Percentiles rank a stretch among this genome's conserved stretches.
phyloP scores from a whole-genome alignment of 441 rosid genomes.

The Syzygium syzygioides region DNA sequence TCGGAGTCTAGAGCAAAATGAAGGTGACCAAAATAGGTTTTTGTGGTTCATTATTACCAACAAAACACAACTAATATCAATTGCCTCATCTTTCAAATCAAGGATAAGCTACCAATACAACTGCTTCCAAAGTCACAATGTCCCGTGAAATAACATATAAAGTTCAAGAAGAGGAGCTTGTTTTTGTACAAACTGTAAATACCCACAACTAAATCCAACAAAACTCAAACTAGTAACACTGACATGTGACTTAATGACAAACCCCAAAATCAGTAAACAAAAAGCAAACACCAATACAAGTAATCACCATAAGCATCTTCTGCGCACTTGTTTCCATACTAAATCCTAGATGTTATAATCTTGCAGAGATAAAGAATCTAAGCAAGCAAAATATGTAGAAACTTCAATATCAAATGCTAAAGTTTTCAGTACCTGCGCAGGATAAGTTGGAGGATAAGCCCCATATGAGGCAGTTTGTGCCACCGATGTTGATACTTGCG shows the following conservation, averaged over 20 bases:
- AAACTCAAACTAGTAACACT: background rate
- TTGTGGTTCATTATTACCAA: background rate
- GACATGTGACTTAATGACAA: background rate
- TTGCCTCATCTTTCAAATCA: background rate
- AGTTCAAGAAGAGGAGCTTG: background rate
- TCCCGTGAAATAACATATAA: background rate
- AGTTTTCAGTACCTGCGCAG: conserved; percentile 57
- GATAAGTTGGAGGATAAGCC: conserved; percentile 73
- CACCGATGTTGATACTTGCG: conserved; percentile 57
- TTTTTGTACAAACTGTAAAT: background rate
- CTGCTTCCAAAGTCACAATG: background rate
- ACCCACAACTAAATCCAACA: background rate
- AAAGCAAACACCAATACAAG: background rate
- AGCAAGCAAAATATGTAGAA: background rate
- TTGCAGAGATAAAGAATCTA: background rate
- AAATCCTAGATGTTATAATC: background rate
- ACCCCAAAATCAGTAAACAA: background rate
- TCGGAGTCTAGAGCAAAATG: background rate
- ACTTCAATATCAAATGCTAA: background rate
- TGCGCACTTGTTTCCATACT: background rate
- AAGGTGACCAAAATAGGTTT: background rate
- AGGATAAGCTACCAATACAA: background rate
- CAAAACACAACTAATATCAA: background rate
- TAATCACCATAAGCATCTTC: background rate
- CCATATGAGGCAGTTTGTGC: conserved; percentile 72